Evolutionary conservation across 495 filamentous ascomycete species (phyloP).

Genomic region (Aspergillus sclerotiicarbonarius): DNA sequence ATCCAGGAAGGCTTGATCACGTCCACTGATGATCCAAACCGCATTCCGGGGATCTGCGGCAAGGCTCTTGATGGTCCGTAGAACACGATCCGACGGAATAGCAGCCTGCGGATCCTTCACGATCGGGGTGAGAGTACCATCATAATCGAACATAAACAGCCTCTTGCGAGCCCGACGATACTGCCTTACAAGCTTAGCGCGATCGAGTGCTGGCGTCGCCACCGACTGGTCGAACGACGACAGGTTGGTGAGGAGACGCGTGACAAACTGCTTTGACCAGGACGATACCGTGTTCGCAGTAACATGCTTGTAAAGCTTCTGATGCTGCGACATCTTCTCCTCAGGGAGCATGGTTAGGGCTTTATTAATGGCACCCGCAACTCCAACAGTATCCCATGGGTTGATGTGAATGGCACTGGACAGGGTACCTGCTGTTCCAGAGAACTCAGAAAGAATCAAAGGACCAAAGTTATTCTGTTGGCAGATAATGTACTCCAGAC

Average conservation of each 20-base stretch:
- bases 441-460: conserved; percentile 92
- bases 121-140: conserved; percentile 96
- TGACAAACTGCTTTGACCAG: conserved; percentile 77
- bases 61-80: conserved; percentile 73
- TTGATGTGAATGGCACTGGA: conserved; percentile 89
- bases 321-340: conserved; percentile 50
- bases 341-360: conserved; percentile 71
- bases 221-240: conserved; percentile 70
- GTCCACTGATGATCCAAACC: conserved; percentile 97
- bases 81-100: conserved; percentile 77
- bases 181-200: conserved; percentile 60
- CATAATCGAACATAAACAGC: conserved; percentile 97
- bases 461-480: conserved; percentile 81
- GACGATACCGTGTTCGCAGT: conserved; percentile 76
- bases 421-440: conserved; percentile 84
- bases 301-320: conserved; percentile 74
- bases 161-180: conserved; percentile 71
- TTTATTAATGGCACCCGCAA: conserved; percentile 74
- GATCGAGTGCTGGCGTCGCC: conserved; percentile 78
- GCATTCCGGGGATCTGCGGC: conserved; percentile 76
- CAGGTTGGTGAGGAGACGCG: conserved; percentile 72
- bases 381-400: conserved; percentile 82
- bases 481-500: conserved; percentile 88
- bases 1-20: conserved; percentile 84
- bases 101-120: conserved; percentile 85